phyloP scores from a whole-genome alignment of 1,139 yeast genomes.

The Wickerhamomyces sp. region DNA sequence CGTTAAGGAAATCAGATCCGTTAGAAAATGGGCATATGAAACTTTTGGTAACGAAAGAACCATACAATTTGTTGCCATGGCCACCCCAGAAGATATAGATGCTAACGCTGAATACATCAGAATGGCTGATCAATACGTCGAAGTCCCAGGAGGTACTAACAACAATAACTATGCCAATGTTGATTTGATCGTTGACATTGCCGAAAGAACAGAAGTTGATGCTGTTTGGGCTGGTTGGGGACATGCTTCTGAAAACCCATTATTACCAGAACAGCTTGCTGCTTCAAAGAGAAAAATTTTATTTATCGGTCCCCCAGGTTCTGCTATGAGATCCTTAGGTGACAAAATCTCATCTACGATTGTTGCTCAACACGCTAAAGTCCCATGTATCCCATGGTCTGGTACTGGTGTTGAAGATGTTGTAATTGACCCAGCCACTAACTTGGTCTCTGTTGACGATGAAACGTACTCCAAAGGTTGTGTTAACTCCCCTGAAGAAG shows the following conservation, averaged over 20 bases:
- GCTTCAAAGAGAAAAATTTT: slow-evolving; percentile 83
- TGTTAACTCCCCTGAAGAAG: slow-evolving; percentile 82
- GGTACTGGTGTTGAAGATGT: slow-evolving; percentile 95
- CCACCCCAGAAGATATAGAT: slow-evolving; percentile 95
- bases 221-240: slow-evolving; percentile 99
- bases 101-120: slow-evolving; percentile 97
- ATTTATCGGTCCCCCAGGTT: slow-evolving; percentile 97
- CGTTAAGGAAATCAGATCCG: slow-evolving; percentile 94
- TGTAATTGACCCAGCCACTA: slow-evolving; percentile 55
- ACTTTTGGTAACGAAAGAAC: slow-evolving; percentile 95
- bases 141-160: slow-evolving; percentile 98
- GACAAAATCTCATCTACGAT: slow-evolving; percentile 96
- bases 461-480: slow-evolving; percentile 84
- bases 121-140: slow-evolving; percentile 98
- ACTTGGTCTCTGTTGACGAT: slow-evolving; percentile 85
- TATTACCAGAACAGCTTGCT: slow-evolving; percentile 88
- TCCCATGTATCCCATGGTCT: slow-evolving; percentile 99
- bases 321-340: slow-evolving; percentile 98
- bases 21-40: slow-evolving; percentile 98
- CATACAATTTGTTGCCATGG: slow-evolving; percentile 95
- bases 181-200: slow-evolving; percentile 92
- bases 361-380: slow-evolving; percentile 97
- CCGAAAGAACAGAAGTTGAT: slow-evolving; percentile 93
- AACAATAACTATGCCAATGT: slow-evolving; percentile 98
- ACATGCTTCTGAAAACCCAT: slow-evolving; percentile 97